A percentile compares a stretch with the other conserved stretches of the same genome.
phyloP scores from a whole-genome alignment of 2,329 filamentous ascomycete genomes.

The Nigrospora sphaerica region DNA sequence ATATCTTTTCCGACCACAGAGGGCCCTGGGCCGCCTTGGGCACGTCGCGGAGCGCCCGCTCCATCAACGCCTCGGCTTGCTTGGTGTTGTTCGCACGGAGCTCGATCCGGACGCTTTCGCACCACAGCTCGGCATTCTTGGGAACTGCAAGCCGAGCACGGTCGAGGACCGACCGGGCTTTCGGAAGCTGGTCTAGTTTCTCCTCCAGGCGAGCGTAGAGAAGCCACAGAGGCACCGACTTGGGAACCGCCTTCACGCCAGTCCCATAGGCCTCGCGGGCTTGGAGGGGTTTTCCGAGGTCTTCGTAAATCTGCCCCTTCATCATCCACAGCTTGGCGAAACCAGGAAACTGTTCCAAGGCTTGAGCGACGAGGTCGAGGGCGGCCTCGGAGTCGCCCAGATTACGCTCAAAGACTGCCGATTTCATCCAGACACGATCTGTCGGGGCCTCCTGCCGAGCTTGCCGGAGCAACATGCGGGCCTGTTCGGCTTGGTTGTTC shows the following conservation, averaged over 20 bases:
- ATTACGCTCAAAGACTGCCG: slow-evolving; percentile 86
- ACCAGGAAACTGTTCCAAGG: slow-evolving; percentile 76
- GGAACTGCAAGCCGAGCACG: slow-evolving; percentile 82
- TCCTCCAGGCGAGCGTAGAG: slow-evolving; percentile 86
- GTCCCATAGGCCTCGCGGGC: slow-evolving; percentile 85
- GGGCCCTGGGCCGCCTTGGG: slow-evolving; percentile 66
- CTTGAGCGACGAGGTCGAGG: slow-evolving; percentile 80
- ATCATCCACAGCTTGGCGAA: slow-evolving; percentile 94
- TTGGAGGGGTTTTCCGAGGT: slow-evolving; percentile 69
- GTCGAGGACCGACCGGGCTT: slow-evolving; percentile 89
- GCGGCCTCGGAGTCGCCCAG: slow-evolving; percentile 72
- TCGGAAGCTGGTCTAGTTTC: slow-evolving; percentile 73
- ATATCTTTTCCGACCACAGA: slow-evolving; percentile 91
- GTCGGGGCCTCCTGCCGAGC: slow-evolving; percentile 87
- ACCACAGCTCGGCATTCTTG: slow-evolving; percentile 79
- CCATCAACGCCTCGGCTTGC: slow-evolving; percentile 90
- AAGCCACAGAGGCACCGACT: slow-evolving; percentile 82
- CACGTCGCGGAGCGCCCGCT: slow-evolving; percentile 84
- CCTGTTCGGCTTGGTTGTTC: slow-evolving; percentile 73
- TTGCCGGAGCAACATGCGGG: slow-evolving; percentile 71
- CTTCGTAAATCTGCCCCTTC: slow-evolving; percentile 96
- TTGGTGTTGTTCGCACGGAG: slow-evolving; percentile 74
- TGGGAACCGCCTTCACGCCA: slow-evolving; percentile 79
- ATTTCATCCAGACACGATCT: slow-evolving; percentile 96
- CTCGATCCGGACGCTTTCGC: slow-evolving; percentile 89